A percentile compares a stretch with the other conserved stretches of the same genome.
Evolutionary conservation across 2,329 filamentous ascomycete genomes (phyloP).

Genomic region (Aureobasidium sp.): DNA sequence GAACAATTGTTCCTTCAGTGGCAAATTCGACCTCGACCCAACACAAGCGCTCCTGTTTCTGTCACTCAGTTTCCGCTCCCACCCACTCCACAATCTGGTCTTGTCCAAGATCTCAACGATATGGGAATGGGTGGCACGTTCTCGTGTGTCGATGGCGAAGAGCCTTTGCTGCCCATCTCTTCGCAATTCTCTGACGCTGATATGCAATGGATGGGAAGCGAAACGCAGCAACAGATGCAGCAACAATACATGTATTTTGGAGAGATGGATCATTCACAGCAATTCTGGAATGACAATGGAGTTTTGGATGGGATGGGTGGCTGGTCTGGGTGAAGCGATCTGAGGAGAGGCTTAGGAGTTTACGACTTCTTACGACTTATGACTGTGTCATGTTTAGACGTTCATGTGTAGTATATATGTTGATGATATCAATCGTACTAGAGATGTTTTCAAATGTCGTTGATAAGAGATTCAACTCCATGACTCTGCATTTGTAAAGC

Average conservation of each 20-base stretch:
- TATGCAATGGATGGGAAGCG: background rate
- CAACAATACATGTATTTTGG: constrained; percentile 9
- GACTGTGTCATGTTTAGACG: too few relatives aligned
- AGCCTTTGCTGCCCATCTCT: background rate
- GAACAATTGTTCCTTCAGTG: constrained; percentile 1
- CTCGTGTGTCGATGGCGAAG: background rate
- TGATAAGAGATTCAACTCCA: too few relatives aligned
- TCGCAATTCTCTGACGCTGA: background rate
- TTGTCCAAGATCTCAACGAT: background rate
- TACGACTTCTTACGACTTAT: too few relatives aligned
- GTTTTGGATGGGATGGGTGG: constrained; percentile 9
- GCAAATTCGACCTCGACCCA: background rate
- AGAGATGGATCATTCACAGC: background rate
- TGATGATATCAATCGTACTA: too few relatives aligned
- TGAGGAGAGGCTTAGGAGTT: too few relatives aligned
- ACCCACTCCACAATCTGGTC: background rate
- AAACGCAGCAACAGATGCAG: background rate
- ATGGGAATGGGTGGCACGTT: background rate
- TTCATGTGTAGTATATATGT: too few relatives aligned
- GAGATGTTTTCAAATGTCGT: too few relatives aligned
- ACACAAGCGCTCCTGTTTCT: background rate
- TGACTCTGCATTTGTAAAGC: too few relatives aligned
- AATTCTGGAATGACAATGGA: constrained; percentile 3
- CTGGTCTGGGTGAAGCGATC: background rate
- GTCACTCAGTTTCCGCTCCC: background rate